Evolutionary conservation across 345 rosid genomes (phyloP).

Genomic region (Cochlearia excelsa): DNA sequence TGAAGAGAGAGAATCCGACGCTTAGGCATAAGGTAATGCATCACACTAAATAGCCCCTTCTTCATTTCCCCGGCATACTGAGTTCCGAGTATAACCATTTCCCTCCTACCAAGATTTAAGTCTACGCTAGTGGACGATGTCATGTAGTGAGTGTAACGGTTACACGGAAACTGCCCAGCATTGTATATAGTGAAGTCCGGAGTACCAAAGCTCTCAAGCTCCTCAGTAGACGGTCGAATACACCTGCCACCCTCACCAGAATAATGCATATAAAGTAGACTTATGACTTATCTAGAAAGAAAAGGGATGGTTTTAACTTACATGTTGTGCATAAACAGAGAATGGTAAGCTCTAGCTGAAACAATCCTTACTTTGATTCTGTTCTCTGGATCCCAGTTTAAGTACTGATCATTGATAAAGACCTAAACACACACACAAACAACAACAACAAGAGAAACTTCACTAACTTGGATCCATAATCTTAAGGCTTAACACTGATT

Average conservation of each 20-base stretch:
- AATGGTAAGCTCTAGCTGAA: conserved; percentile 97
- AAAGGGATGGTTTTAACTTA: conserved; percentile 41
- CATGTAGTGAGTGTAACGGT: conserved; percentile 98
- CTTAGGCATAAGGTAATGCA: conserved; percentile 99
- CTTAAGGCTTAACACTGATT: no score
- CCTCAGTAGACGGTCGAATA: conserved; percentile 94
- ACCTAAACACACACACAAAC: conserved; percentile 46
- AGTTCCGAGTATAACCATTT: conserved; percentile 98
- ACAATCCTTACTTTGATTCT: conserved; percentile 95
- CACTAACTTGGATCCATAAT: no score
- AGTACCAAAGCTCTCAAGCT: conserved; percentile 91
- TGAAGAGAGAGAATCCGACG: conserved; percentile 87
- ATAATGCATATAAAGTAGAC: no score
- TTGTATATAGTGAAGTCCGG: conserved; percentile 99
- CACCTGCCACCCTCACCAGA: conserved; percentile 31
- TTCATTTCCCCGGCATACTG: conserved; percentile 99
- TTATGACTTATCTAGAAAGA: conserved; percentile 38
- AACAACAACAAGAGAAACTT: background rate
- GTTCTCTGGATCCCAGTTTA: conserved; percentile 90
- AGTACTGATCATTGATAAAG: conserved; percentile 86
- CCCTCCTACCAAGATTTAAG: conserved; percentile 85
- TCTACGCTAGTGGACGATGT: conserved; percentile 97
- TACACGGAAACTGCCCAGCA: conserved; percentile 98
- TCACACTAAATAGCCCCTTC: conserved; percentile 96
- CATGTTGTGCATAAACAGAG: conserved; percentile 99